phyloP scores from a whole-genome alignment of 768 basidiomycete genomes.

The Termitomyces bulborhizus region DNA sequence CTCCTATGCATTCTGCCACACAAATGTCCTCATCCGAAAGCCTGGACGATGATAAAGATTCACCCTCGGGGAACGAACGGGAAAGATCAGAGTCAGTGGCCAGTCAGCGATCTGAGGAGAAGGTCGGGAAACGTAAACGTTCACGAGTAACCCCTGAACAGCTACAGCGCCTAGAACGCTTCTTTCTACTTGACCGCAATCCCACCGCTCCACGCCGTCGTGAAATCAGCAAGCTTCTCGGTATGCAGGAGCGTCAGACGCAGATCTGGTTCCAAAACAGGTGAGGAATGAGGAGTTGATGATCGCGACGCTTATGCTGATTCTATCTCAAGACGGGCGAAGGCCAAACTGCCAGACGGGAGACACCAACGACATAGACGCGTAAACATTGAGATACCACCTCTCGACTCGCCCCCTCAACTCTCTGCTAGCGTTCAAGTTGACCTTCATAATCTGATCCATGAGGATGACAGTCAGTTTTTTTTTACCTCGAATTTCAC shows the following conservation, averaged over 20 bases:
- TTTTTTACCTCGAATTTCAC: not conserved
- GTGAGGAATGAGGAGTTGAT: constrained; percentile 26
- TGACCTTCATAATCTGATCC: constrained; percentile 59
- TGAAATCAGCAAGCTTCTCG: constrained; percentile 68
- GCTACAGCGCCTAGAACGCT: constrained; percentile 65
- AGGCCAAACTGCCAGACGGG: constrained; percentile 67
- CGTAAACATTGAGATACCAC: constrained; percentile 26
- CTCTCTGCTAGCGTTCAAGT: constrained; percentile 46
- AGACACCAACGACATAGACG: constrained; percentile 38
- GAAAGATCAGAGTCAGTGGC: constrained; percentile 22
- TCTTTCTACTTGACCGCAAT: constrained; percentile 63
- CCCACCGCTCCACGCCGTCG: constrained; percentile 66
- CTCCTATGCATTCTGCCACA: constrained; percentile 1
- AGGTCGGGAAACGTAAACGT: constrained; percentile 68
- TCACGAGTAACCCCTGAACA: constrained; percentile 78
- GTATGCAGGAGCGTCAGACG: constrained; percentile 83
- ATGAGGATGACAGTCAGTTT: constrained; percentile 70
- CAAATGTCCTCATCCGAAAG: constrained; percentile 10
- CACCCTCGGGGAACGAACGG: constrained; percentile 29
- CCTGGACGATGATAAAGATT: constrained; percentile 26
- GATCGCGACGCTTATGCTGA: not conserved
- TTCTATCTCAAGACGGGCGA: constrained; percentile 59
- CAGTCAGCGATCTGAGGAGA: constrained; percentile 35
- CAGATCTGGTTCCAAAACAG: constrained; percentile 91
- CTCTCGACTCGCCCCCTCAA: constrained; percentile 46